Evolutionary conservation across 257 asterid species (phyloP), one percentile per base, ranked within the genome.

Genomic region (Scutellaria galericulata): DNA sequence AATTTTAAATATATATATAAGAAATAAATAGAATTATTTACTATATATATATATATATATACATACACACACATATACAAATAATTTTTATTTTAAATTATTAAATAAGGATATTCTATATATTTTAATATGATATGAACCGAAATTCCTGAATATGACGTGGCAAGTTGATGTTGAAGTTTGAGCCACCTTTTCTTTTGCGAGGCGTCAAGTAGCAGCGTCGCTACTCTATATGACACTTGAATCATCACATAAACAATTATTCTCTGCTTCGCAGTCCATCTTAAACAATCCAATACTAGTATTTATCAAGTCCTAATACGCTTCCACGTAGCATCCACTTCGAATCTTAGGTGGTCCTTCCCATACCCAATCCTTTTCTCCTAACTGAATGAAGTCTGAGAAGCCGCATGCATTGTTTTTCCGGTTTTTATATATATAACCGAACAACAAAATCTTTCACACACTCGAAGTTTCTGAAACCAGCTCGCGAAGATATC

Each of bases 311-410:
- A 44, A 60, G 12, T 20, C 22, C 69, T 71, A 7, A n/a, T 8
- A 40, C 37, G 6, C 62, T 18, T 70, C 71, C 78, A 73, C 82
- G 68, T 73, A 27, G 61, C 72, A 44, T 9, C 60, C 22, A 15
- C 79, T 14, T 9, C 11, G 15, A 11, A 42, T 6, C 53, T 39
- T 13, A 57, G 56, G 68, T 73, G 70, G 51, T 70, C 78, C 50
- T 35, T 48, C 31, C 31, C 53, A 31, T 72, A 65, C 7, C 40
- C 55, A 61, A 70, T 62, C 70, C 22, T 3, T 20, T 46, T 37
- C 24, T 14, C 41, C 39, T 24, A 15, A 67, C 76, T 9, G 27
- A 11, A 24, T 9, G 27, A 11, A 24, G 5, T 15, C 42, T 60
- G 64, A 7, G 51, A 9, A 15, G 61, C 66, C 42, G 48, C 77